Evolutionary conservation across 225 moss, liverwort and hornwort species (phyloP), one percentile per base, ranked within the genome.

Genomic region (Polytrichum formosum): DNA sequence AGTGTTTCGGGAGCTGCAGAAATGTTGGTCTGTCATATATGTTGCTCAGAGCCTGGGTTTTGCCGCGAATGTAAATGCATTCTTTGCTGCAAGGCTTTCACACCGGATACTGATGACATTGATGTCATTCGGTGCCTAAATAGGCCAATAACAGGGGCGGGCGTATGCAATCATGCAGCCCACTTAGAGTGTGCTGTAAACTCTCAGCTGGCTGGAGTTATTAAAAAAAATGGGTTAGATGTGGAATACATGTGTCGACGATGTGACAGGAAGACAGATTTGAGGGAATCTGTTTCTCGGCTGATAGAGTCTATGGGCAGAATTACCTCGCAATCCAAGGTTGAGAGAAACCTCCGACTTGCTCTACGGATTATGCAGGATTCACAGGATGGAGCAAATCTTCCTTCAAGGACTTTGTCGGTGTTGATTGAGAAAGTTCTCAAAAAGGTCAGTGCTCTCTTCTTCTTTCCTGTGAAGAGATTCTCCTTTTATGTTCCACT

Each of bases 241-340:
- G 75, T 95, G 86, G 95, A 95, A 65, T 95, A 95, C 37, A 73
- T 88, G 64, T 95, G 95, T 73, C 87, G 92, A 69, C 89, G 95
- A 5, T 95, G 95, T 84, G 91, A 92, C 65, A 77, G 76, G 70
- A 92, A 86, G 72, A 86, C 90, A 26, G 83, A 88, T 79, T 72
- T 95, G 74, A 85, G 77, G 77, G 83, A 76, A 26, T 67, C 77
- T 67, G 87, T 95, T 2, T 80, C 75, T 27, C 87, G 76, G 30
- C 78, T 92, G 54, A 70, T 90, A 54, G 88, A 88, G 71, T 79
- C 78, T 33, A 67, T 91, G 69, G 77, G 76, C n/a, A 86, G 62
- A 59, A 80, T 79, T 27, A 69, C 73, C 18, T 27, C 69, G 16
- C 77, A 62, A 58, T 30, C 68, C 28, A 70, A 81, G 29, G 88